A percentile compares a stretch with the other conserved stretches of the same genome.
These are phyloP conservation scores for Neurospora sp. DNA, from an alignment of 495 filamentous ascomycete genomes.

Conservation along the genomic window DNA sequence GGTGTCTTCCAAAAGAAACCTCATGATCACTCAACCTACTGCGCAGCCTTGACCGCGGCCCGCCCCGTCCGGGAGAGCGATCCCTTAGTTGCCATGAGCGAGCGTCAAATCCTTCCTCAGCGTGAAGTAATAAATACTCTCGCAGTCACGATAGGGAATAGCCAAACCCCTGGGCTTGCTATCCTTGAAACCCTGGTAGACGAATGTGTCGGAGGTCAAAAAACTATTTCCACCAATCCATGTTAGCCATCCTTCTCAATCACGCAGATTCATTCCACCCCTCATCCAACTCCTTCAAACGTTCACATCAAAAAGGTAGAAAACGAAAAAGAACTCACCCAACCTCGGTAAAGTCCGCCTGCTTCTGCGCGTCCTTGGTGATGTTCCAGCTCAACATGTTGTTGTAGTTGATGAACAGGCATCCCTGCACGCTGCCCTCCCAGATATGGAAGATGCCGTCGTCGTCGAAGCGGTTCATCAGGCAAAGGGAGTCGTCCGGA, in stretches of 20 bases:
- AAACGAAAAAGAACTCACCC: neutral
- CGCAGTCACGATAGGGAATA: neutral
- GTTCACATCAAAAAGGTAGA: neutral
- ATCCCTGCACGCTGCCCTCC: neutral
- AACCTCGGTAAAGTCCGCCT: neutral
- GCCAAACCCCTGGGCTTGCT: neutral
- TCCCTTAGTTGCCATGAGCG: neutral
- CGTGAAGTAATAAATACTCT: neutral
- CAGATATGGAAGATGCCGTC: neutral
- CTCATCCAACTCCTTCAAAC: neutral
- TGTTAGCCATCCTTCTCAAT: neutral
- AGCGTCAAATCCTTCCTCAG: neutral
- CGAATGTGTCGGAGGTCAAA: neutral
- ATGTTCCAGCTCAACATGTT: neutral
- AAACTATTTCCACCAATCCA: neutral
- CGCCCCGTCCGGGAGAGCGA: neutral
- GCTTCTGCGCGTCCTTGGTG: neutral
- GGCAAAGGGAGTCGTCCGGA: neutral
- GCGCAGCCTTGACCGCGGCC: neutral
- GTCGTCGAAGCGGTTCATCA: neutral
- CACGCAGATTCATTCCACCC: neutral
- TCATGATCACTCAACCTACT: neutral
- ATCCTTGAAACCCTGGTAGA: neutral
- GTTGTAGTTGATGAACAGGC: neutral
- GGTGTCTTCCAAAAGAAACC: neutral